phyloP scores from a whole-genome alignment of 139 green algal genomes.

The Picochlorum sp. region DNA sequence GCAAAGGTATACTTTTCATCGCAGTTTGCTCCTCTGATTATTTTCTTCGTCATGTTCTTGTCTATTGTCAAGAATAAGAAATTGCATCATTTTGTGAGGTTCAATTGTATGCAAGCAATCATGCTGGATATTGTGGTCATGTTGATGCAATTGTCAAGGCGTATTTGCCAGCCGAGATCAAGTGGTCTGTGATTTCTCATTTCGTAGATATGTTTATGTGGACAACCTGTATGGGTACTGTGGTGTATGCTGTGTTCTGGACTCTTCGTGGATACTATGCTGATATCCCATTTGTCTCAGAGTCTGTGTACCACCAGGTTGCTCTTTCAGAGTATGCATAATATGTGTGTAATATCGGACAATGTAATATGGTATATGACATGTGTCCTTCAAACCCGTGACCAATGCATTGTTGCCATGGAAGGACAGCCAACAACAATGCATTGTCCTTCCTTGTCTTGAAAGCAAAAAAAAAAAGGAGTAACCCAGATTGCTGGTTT shows the following conservation, averaged over 20 bases:
- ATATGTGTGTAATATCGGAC: neutral
- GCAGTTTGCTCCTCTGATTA: conserved; percentile 59
- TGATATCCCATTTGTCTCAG: conserved; percentile 57
- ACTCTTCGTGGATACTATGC: conserved; percentile 51
- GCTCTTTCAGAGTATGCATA: conserved; percentile 36
- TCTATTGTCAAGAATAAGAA: conserved; percentile 64
- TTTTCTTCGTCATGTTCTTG: conserved; percentile 72
- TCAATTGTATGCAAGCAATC: conserved; percentile 64
- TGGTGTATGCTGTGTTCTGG: conserved; percentile 47
- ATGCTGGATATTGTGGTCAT: conserved; percentile 70
- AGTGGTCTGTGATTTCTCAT: conserved; percentile 39
- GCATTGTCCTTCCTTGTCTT: too few relatives aligned
- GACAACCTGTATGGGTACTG: conserved; percentile 25
- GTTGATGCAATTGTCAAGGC: conserved; percentile 54
- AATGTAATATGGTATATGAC: neutral
- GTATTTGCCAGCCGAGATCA: conserved; percentile 57
- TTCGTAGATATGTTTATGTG: conserved; percentile 49
- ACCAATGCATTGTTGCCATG: too few relatives aligned
- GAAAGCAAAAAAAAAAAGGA: too few relatives aligned
- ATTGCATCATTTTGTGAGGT: conserved; percentile 71
- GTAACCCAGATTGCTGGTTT: too few relatives aligned
- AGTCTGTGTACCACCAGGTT: conserved; percentile 66
- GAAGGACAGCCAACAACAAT: too few relatives aligned
- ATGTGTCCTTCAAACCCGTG: too few relatives aligned
- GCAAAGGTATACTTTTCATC: conserved; percentile 48